Evolutionary conservation across 106 monocot species (phyloP).

Genomic region (Dendrobium officinale): DNA sequence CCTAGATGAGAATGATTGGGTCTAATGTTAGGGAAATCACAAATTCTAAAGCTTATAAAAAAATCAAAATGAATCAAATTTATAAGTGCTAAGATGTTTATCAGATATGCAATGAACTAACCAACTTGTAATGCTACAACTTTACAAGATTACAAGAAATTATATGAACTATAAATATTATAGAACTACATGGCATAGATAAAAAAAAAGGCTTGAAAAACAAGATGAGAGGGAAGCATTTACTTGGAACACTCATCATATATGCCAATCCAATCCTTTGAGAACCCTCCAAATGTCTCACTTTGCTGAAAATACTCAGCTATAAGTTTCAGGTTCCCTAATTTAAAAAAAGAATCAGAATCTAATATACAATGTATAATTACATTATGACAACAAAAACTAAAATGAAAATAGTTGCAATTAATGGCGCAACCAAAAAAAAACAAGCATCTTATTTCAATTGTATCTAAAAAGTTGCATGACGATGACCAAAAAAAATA

Average conservation of each 20-base stretch:
- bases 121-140: background rate
- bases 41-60: no score
- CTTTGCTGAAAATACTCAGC: conserved; percentile 94
- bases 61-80: no score
- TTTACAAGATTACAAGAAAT: background rate
- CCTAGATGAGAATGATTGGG: no score
- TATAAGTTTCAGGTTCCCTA: conserved; percentile 75
- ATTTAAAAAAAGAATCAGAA: background rate
- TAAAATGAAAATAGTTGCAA: background rate
- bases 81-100: no score
- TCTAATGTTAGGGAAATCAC: no score
- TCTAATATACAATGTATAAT: background rate
- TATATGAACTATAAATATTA: background rate
- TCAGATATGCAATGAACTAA: background rate
- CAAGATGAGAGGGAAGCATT: background rate
- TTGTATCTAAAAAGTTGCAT: background rate
- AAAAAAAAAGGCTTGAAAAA: no score
- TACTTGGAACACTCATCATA: conserved; percentile 94
- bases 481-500: background rate
- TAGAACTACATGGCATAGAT: background rate
- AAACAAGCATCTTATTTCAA: background rate
- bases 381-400: background rate
- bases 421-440: background rate
- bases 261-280: conserved; percentile 89
- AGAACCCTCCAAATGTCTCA: conserved; percentile 80